phyloP scores from a whole-genome alignment of 192 early-diverging fungal species.

The Irineochytrium annulatum region DNA sequence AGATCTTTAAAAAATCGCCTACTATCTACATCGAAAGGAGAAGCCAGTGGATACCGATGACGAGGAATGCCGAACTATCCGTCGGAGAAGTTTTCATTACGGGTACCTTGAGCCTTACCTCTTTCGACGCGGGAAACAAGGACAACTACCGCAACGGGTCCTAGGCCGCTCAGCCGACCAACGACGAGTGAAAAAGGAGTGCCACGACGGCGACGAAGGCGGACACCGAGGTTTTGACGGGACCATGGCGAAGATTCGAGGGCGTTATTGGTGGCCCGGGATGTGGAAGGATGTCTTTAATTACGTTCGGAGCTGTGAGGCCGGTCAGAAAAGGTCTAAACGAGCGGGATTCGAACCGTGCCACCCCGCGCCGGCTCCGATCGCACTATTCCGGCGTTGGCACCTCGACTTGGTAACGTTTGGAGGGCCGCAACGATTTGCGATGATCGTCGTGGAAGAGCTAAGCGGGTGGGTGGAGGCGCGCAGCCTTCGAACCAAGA shows the following conservation, averaged over 20 bases:
- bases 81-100: too few species aligned
- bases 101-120: too few species aligned
- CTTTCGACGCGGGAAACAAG: too few species aligned
- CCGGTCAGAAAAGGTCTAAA: slow-evolving; percentile 3
- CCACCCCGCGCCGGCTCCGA: too few species aligned
- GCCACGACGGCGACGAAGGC: background rate
- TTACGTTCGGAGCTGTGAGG: background rate
- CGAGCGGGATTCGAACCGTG: background rate
- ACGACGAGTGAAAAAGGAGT: too few species aligned
- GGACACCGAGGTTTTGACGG: slow-evolving; percentile 4
- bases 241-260: slow-evolving; percentile 4
- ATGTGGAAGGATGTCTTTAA: background rate
- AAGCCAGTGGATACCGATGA: too few species aligned
- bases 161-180: too few species aligned
- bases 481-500: background rate
- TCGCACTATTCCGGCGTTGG: background rate
- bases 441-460: background rate
- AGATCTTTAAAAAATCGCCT: too few species aligned
- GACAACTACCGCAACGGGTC: too few species aligned
- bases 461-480: background rate
- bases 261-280: slow-evolving; percentile 14
- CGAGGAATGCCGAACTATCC: too few species aligned
- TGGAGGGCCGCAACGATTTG: background rate
- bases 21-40: too few species aligned
- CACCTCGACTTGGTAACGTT: background rate